These are phyloP conservation scores for Colletotrichum filicis DNA, from an alignment of 2,329 filamentous ascomycete species.

Conservation along the genomic window DNA sequence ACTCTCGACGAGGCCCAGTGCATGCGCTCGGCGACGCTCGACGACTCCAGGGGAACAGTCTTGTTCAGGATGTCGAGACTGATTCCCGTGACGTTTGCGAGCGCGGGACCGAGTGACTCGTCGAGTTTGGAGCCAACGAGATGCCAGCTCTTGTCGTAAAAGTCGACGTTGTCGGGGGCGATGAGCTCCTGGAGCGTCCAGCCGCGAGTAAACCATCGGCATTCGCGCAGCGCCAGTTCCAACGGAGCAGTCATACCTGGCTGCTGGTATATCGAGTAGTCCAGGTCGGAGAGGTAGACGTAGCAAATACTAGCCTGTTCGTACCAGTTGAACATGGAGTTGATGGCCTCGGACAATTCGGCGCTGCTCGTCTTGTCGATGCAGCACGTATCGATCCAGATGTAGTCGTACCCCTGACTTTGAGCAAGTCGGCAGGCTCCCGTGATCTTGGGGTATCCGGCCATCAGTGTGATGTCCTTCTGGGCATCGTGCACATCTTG, in stretches of 20 bases:
- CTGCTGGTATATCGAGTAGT: neutral
- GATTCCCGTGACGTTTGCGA: conserved; percentile 45
- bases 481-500: neutral
- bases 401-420: conserved; percentile 34
- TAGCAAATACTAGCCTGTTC: conserved; percentile 35
- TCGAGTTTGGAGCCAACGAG: conserved; percentile 37
- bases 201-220: conserved; percentile 32
- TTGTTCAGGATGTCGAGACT: conserved; percentile 28
- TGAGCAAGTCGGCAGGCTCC: conserved; percentile 15
- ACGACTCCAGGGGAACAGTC: conserved; percentile 31
- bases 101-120: conserved; percentile 3
- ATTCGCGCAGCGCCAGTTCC: neutral
- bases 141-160: conserved; percentile 20
- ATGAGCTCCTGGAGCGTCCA: conserved; percentile 35
- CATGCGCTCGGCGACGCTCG: conserved; percentile 41
- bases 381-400: conserved; percentile 42
- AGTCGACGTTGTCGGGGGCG: conserved; percentile 23
- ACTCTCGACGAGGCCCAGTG: conserved; percentile 41
- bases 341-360: conserved; percentile 39
- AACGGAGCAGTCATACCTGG: neutral
- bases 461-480: neutral
- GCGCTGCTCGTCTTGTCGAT: conserved; percentile 38
- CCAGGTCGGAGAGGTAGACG: conserved; percentile 35
- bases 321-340: conserved; percentile 39
- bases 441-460: conserved; percentile 28